These are phyloP conservation scores for Kalanchoe fedtschenkoi DNA, from an alignment of 164 flowering plant genomes.

Conservation along the genomic window DNA sequence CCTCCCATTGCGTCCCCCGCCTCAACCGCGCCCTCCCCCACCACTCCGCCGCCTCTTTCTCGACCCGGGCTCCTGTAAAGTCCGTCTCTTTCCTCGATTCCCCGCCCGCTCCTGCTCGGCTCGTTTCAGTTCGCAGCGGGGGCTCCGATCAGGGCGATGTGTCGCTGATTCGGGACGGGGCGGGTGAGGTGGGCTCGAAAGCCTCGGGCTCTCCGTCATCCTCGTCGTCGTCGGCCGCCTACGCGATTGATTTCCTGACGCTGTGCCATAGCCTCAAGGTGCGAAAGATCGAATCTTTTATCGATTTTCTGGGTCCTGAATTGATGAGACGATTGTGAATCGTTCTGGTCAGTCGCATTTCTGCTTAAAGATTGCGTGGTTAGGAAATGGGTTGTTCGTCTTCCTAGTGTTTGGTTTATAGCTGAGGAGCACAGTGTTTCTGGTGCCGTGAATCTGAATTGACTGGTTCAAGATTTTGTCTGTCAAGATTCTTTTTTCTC, in stretches of 20 bases:
- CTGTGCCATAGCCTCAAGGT: slow-evolving; percentile 90
- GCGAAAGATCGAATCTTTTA: neutral
- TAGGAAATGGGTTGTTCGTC: no score
- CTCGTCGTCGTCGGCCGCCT: slow-evolving; percentile 34
- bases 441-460: no score
- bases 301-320: neutral
- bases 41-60: slow-evolving; percentile 14
- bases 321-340: neutral
- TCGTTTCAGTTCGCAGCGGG: slow-evolving; percentile 20
- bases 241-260: slow-evolving; percentile 84
- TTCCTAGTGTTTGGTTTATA: no score
- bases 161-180: slow-evolving; percentile 3
- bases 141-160: slow-evolving; percentile 13
- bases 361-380: no score
- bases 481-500: no score
- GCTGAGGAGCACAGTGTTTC: no score
- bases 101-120: slow-evolving; percentile 13
- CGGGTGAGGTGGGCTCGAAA: neutral
- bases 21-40: slow-evolving; percentile 12
- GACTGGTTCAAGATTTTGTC: no score
- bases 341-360: no score
- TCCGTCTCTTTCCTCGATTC: slow-evolving; percentile 11
- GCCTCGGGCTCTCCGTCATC: neutral
- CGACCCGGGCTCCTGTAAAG: slow-evolving; percentile 14
- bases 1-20: slow-evolving; percentile 15